Conservation (phyloP, 2,329 filamentous ascomycete species). For the Aspergillus sp. region DNA sequence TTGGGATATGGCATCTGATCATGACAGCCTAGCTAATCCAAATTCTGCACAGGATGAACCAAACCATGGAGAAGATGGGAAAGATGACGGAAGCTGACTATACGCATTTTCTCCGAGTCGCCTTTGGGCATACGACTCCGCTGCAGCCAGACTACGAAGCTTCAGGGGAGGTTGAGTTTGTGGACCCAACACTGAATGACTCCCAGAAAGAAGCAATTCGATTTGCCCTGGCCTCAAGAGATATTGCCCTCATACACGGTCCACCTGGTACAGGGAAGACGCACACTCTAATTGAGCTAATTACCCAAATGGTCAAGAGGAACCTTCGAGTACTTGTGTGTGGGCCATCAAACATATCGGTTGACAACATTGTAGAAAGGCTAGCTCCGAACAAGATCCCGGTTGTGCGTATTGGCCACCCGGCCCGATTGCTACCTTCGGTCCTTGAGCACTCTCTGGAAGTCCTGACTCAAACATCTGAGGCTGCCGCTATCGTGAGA, state of each 20-base stretch:
- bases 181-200: conserved; percentile 58
- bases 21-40: not conserved
- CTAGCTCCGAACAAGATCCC: conserved; percentile 80
- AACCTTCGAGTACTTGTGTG: conserved; percentile 82
- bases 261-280: conserved; percentile 97
- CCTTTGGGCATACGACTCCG: conserved; percentile 60
- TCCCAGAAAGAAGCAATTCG: conserved; percentile 64
- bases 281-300: conserved; percentile 91
- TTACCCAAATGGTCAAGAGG: conserved; percentile 79
- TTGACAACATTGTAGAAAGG: conserved; percentile 96
- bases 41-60: conserved; percentile 53
- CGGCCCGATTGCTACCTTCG: conserved; percentile 82
- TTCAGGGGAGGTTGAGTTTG: conserved; percentile 51
- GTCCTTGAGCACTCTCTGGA: conserved; percentile 90
- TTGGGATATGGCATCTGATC: not conserved
- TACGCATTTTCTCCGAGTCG: conserved; percentile 58
- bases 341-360: conserved; percentile 92
- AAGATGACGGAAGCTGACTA: conserved; percentile 57
- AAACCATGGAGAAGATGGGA: conserved; percentile 61
- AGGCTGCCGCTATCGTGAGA: conserved; percentile 82
- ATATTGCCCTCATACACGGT: conserved; percentile 89
- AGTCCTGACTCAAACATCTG: conserved; percentile 83
- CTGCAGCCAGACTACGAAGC: conserved; percentile 50
- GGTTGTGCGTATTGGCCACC: conserved; percentile 88
- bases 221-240: conserved; percentile 80